Evolutionary conservation across 129 eudicot species (phyloP).

Genomic region (Flaveria linearis): DNA sequence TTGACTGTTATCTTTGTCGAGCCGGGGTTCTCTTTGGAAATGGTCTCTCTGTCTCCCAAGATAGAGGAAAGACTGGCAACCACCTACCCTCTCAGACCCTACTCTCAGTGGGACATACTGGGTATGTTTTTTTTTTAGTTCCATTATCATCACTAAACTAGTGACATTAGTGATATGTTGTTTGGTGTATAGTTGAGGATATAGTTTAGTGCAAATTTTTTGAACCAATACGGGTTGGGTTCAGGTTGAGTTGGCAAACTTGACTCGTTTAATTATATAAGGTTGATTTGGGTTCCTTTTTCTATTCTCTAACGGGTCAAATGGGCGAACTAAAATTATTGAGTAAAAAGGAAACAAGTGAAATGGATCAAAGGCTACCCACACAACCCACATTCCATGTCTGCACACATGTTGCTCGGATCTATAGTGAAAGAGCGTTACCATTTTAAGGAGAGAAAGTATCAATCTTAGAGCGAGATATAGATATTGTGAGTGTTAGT

Average conservation of each 20-base stretch:
- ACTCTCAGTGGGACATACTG: no score
- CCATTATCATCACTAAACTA: conserved; percentile 2
- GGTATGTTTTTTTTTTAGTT: no score
- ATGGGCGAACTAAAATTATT: background rate
- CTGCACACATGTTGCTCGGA: background rate
- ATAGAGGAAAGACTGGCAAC: no score
- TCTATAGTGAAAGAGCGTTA: background rate
- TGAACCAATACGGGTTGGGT: background rate
- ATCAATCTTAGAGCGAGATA: background rate
- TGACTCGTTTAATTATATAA: background rate
- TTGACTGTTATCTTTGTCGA: no score
- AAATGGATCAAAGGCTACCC: background rate
- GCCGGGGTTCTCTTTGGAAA: no score
- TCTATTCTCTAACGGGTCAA: background rate
- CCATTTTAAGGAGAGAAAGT: background rate
- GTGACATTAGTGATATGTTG: background rate
- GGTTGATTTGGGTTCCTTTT: background rate
- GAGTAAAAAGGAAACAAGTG: background rate
- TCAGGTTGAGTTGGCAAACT: background rate
- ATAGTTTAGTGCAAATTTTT: background rate
- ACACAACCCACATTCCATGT: background rate
- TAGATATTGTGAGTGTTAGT: no score
- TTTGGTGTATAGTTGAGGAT: background rate
- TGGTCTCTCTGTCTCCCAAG: no score
- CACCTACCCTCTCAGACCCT: no score